Conservation (phyloP, 2,329 filamentous ascomycete genomes). For the Orbilia ellipsospora region DNA sequence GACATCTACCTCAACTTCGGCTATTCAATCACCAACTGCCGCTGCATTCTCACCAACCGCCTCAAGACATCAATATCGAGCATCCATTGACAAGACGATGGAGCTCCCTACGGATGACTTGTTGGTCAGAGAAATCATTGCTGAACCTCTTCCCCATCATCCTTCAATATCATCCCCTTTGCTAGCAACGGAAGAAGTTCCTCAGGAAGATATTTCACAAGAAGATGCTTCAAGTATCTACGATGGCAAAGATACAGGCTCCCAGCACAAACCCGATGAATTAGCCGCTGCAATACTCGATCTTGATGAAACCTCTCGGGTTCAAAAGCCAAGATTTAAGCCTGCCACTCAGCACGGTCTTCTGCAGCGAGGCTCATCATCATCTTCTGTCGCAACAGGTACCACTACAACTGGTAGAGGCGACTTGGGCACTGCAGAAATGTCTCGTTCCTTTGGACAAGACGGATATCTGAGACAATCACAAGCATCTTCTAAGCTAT, state of each 20-base stretch:
- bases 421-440: slow-evolving; percentile 43
- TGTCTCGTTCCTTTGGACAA: slow-evolving; percentile 46
- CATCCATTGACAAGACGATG: slow-evolving; percentile 52
- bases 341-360: slow-evolving; percentile 41
- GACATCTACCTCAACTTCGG: slow-evolving; percentile 44
- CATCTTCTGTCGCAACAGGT: slow-evolving; percentile 49
- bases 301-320: slow-evolving; percentile 17
- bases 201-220: slow-evolving; percentile 23
- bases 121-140: slow-evolving; percentile 33
- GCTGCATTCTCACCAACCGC: slow-evolving; percentile 34
- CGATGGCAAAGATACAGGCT: slow-evolving; percentile 25
- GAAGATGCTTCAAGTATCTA: slow-evolving; percentile 13
- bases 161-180: slow-evolving; percentile 38
- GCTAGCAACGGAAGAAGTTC: slow-evolving; percentile 32
- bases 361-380: slow-evolving; percentile 46
- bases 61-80: slow-evolving; percentile 45
- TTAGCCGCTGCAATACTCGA: slow-evolving; percentile 25
- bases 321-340: slow-evolving; percentile 38
- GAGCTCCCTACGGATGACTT: slow-evolving; percentile 42
- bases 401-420: slow-evolving; percentile 49
- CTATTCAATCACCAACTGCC: slow-evolving; percentile 44
- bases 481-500: slow-evolving; percentile 58
- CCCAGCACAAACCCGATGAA: slow-evolving; percentile 25
- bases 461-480: slow-evolving; percentile 27
- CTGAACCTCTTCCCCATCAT: slow-evolving; percentile 44